Evolutionary conservation across 805 yeast species (phyloP).

Genomic region (baker's yeast (Saccharomyces cerevisiae)): DNA sequence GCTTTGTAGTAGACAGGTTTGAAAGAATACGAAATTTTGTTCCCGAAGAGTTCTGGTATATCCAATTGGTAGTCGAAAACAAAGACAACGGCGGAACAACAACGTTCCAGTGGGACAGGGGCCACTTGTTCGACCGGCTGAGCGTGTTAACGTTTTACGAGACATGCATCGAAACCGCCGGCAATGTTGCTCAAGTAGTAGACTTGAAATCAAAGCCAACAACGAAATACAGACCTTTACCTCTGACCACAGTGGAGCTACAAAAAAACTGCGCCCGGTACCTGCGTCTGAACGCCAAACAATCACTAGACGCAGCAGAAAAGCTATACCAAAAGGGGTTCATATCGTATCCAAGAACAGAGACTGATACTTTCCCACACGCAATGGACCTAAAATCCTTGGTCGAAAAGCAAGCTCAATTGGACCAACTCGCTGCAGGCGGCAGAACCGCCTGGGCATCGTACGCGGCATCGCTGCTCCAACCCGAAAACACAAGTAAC

Average conservation of each 20-base stretch:
- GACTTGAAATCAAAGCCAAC: slow-evolving; percentile 54
- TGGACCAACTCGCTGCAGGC: slow-evolving; percentile 29
- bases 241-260: slow-evolving; percentile 87
- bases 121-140: slow-evolving; percentile 63
- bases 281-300: slow-evolving; percentile 73
- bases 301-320: slow-evolving; percentile 73
- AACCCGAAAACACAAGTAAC: slow-evolving; percentile 9
- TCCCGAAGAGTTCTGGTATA: slow-evolving; percentile 75
- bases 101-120: slow-evolving; percentile 63
- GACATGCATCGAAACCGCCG: slow-evolving; percentile 42
- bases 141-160: slow-evolving; percentile 59
- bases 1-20: slow-evolving; percentile 90
- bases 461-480: slow-evolving; percentile 44
- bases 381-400: slow-evolving; percentile 61
- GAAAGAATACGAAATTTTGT: slow-evolving; percentile 62
- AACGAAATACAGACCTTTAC: slow-evolving; percentile 73
- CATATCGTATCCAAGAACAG: slow-evolving; percentile 94
- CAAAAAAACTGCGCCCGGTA: slow-evolving; percentile 76
- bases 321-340: slow-evolving; percentile 76
- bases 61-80: slow-evolving; percentile 46
- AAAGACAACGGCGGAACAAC: slow-evolving; percentile 30
- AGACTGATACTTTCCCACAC: slow-evolving; percentile 78
- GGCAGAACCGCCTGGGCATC: slow-evolving; percentile 78
- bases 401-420: slow-evolving; percentile 47
- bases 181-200: slow-evolving; percentile 43